Base-by-base conservation (phyloP, 768 basidiomycete species). In the Podaxis mareebaensis region DNA sequence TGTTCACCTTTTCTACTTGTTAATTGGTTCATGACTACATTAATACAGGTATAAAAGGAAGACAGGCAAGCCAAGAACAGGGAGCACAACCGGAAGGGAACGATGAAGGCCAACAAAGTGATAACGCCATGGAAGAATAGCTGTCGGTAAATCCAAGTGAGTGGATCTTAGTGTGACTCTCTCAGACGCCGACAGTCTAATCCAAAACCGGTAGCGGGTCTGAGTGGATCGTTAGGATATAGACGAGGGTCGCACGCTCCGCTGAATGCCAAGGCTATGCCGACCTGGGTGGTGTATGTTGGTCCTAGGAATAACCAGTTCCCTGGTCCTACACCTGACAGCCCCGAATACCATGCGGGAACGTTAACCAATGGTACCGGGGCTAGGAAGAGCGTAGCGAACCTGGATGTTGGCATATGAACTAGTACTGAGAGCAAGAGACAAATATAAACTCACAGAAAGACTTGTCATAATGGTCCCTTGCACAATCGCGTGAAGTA, bases 111-210 rank as follows among this genome's bases (percentile, higher is more conserved):
- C 71, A 69, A 24, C 78, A 73, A 20, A 77, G 81, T 24, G 81
- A 80, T 17, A 81, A 83, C 53, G 82, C 78, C 12, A 92, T 92
- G 91, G 83, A 92, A 72, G 88, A 89, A 72, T 91, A 71, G 38
- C 13, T 26, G 33, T 12, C 40, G 30, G 17, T n/a, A 79, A 56
- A 12, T 36, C 22, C 53, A 38, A 38, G 8, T 33, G 13, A 22
- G 36, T 33, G 44, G 28, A 40, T 20, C 20, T 33, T 55, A 11
- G 38, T 30, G 11, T 22, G 13, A 22, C 2, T 22, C 39, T 15
- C n/a, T n/a, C 51, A 15, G 26, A 48, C 33, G 28, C 13, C 33
- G 26, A 52, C 30, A 22, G 51, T 52, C 58, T 38, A 52, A 40
- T 26, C 11, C 44, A 15, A 53, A 40, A 61, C 36, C 40, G 10